A percentile compares a stretch with the other conserved stretches of the same genome.
These are phyloP conservation scores for Yamadazyma paraphyllophila DNA, from an alignment of 805 yeast species.

Conservation along the genomic window DNA sequence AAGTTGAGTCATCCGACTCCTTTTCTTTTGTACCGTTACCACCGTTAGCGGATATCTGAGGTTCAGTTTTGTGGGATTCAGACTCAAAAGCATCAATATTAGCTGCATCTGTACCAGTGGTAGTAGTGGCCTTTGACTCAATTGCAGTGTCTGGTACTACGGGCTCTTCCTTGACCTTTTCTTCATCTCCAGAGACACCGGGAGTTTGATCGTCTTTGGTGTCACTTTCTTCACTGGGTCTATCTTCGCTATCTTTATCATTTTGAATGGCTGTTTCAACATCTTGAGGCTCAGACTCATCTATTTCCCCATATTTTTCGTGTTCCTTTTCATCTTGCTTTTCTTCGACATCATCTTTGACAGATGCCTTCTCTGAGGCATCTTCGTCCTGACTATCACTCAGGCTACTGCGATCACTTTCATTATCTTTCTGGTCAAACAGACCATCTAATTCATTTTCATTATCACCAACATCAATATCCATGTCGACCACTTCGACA, in stretches of 20 bases:
- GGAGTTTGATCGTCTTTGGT: conserved; percentile 6
- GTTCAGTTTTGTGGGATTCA: too few species aligned
- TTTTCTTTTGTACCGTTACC: too few species aligned
- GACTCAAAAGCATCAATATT: too few species aligned
- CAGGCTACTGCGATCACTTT: not conserved
- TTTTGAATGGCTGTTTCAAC: conserved; percentile 5
- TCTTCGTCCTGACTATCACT: not conserved
- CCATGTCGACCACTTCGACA: not conserved
- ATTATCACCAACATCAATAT: not conserved
- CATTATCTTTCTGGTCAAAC: not conserved
- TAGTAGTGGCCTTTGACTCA: too few species aligned
- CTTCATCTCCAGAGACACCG: not conserved
- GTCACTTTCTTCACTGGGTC: not conserved
- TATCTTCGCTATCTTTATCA: conserved; percentile 1
- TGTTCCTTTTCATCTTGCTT: not conserved
- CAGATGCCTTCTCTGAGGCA: not conserved
- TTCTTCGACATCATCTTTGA: not conserved
- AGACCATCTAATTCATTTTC: not conserved
- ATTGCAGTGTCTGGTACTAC: too few species aligned
- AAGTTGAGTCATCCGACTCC: not conserved
- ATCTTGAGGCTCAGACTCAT: not conserved
- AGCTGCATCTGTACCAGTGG: too few species aligned
- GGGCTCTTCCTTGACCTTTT: too few species aligned
- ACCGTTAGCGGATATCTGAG: too few species aligned
- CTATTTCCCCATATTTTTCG: not conserved